These are phyloP conservation scores for Tuber umbilicatum DNA, from an alignment of 495 filamentous ascomycete species.

Conservation along the genomic window DNA sequence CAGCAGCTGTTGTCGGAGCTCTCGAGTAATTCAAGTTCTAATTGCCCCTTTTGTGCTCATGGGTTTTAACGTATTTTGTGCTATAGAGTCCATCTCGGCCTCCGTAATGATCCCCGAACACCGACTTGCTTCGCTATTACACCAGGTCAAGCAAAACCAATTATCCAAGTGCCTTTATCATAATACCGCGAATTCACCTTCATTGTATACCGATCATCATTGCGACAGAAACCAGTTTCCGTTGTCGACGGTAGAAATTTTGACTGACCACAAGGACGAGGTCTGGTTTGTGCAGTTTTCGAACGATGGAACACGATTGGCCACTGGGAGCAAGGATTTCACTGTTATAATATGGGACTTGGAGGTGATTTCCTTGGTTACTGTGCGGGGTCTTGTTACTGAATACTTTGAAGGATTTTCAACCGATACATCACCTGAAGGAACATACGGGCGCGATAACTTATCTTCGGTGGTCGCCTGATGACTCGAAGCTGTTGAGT, in stretches of 20 bases:
- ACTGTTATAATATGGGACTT: slow-evolving; percentile 79
- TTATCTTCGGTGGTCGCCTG: slow-evolving; percentile 83
- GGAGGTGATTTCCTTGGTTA: slow-evolving; percentile 36
- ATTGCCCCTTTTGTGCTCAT: neutral
- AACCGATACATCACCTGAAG: slow-evolving; percentile 56
- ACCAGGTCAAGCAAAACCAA: slow-evolving; percentile 73
- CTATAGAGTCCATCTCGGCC: slow-evolving; percentile 79
- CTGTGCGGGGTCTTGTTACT: slow-evolving; percentile 12
- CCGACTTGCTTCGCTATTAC: slow-evolving; percentile 75
- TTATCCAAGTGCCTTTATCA: slow-evolving; percentile 82
- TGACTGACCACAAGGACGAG: slow-evolving; percentile 73
- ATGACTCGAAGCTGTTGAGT: slow-evolving; percentile 75
- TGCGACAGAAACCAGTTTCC: slow-evolving; percentile 81
- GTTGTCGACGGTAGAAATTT: slow-evolving; percentile 55
- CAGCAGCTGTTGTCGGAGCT: slow-evolving; percentile 69
- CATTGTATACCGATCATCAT: slow-evolving; percentile 79
- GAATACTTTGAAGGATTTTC: slow-evolving; percentile 47
- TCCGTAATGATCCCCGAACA: slow-evolving; percentile 98
- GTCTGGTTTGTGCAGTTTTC: slow-evolving; percentile 90
- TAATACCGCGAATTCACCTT: slow-evolving; percentile 69
- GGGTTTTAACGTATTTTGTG: slow-evolving; percentile 21
- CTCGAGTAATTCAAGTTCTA: slow-evolving; percentile 54
- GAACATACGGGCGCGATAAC: slow-evolving; percentile 63
- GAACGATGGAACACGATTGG: slow-evolving; percentile 75
- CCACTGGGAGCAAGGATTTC: slow-evolving; percentile 69